These are phyloP conservation scores for Aegilops sharonensis DNA, from an alignment of 176 grass and related monocot genomes.

Conservation along the genomic window DNA sequence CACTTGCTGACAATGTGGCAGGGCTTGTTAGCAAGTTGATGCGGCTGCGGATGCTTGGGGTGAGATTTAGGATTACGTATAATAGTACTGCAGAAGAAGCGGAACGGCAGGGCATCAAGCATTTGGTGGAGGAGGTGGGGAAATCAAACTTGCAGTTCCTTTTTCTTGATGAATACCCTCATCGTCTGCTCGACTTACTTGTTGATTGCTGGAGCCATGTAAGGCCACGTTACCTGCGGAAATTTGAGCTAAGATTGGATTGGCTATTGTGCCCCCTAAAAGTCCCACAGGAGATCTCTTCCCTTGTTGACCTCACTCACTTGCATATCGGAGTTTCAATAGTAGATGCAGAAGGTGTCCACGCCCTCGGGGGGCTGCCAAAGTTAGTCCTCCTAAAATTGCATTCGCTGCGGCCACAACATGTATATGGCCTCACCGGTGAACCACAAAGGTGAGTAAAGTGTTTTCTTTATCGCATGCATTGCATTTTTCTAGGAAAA, in stretches of 20 bases:
- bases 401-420: no score
- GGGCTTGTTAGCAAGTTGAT: not conserved
- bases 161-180: not conserved
- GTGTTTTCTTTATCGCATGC: no score
- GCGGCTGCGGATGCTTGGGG: constrained; percentile 12
- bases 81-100: no score
- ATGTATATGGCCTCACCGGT: no score
- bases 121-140: not conserved
- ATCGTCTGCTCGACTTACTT: not conserved
- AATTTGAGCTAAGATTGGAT: constrained; percentile 9
- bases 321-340: constrained; percentile 11
- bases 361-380: not conserved
- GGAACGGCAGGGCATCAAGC: not conserved
- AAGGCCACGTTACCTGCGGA: not conserved
- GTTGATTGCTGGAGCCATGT: no score
- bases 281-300: not conserved
- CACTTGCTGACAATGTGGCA: not conserved
- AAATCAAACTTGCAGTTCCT: constrained; percentile 31
- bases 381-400: constrained; percentile 7
- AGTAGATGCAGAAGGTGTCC: not conserved
- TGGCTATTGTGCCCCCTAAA: not conserved
- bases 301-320: not conserved
- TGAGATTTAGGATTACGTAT: not conserved
- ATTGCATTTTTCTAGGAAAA: no score
- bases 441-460: no score